These are phyloP conservation scores for Penicillium occitanis DNA, from an alignment of 2,329 filamentous ascomycete species.

Conservation along the genomic window DNA sequence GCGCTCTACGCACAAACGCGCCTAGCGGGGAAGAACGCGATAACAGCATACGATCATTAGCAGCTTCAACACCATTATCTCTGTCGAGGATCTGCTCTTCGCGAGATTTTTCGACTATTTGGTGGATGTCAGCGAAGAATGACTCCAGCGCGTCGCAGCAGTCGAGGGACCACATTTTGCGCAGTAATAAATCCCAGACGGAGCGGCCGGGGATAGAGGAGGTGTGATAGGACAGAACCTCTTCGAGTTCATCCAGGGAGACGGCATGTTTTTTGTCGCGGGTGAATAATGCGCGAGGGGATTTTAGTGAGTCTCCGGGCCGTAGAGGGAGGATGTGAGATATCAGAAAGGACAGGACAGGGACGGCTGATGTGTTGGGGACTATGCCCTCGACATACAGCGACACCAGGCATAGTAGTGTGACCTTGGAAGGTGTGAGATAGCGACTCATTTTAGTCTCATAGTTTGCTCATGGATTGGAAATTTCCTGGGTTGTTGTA, in stretches of 20 bases:
- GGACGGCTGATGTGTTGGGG: conserved; percentile 67
- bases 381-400: conserved; percentile 74
- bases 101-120: conserved; percentile 61
- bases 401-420: conserved; percentile 74
- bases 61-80: conserved; percentile 53
- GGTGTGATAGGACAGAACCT: conserved; percentile 44
- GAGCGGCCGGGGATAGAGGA: conserved; percentile 68
- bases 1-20: conserved; percentile 71
- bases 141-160: conserved; percentile 76
- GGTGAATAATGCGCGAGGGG: conserved; percentile 26
- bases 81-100: conserved; percentile 59
- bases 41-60: conserved; percentile 57
- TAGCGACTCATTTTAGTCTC: conserved; percentile 66
- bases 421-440: conserved; percentile 85
- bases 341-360: conserved; percentile 76
- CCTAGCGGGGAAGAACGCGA: conserved; percentile 77
- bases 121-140: conserved; percentile 65
- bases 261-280: conserved; percentile 35
- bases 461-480: neutral
- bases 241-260: conserved; percentile 50
- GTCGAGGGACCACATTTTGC: conserved; percentile 78
- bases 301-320: conserved; percentile 28
- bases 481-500: neutral
- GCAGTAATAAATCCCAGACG: conserved; percentile 85
- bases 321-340: conserved; percentile 60